These are phyloP conservation scores for Fusarium neocosmosporiellum DNA, from an alignment of 2,329 filamentous ascomycete species.

Conservation along the genomic window DNA sequence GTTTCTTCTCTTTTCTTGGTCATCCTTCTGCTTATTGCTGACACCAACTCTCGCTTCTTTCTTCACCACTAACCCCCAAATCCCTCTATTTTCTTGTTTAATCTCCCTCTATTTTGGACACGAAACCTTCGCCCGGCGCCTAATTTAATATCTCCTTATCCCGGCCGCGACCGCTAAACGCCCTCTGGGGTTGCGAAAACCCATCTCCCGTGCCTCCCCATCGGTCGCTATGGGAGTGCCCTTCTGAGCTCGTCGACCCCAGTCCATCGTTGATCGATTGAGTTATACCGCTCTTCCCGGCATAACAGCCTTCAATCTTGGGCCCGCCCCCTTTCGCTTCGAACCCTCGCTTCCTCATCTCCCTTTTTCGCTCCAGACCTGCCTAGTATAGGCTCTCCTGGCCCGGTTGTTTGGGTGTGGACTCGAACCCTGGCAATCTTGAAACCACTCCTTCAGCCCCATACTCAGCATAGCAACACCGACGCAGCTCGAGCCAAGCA, in stretches of 20 bases:
- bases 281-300: slow-evolving; percentile 15
- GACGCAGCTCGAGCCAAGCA: slow-evolving; percentile 22
- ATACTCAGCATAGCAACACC: slow-evolving; percentile 41
- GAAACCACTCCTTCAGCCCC: slow-evolving; percentile 42
- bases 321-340: slow-evolving; percentile 26
- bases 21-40: slow-evolving; percentile 2
- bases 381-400: slow-evolving; percentile 34
- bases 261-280: slow-evolving; percentile 44
- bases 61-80: slow-evolving; percentile 17
- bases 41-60: slow-evolving; percentile 10
- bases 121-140: slow-evolving; percentile 22
- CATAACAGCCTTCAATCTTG: slow-evolving; percentile 14
- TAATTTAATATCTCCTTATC: slow-evolving; percentile 37
- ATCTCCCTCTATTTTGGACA: slow-evolving; percentile 33
- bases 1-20: slow-evolving; percentile 14
- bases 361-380: slow-evolving; percentile 39
- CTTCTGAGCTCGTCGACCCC: slow-evolving; percentile 15
- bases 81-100: slow-evolving; percentile 18
- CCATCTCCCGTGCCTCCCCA: slow-evolving; percentile 26
- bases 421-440: slow-evolving; percentile 41
- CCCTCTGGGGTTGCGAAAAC: slow-evolving; percentile 31
- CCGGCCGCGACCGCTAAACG: slow-evolving; percentile 22
- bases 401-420: slow-evolving; percentile 35
- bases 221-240: slow-evolving; percentile 23
- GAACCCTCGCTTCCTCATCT: slow-evolving; percentile 37